Evolutionary conservation across 1,284 basidiomycete species (phyloP).

Genomic region (Cutaneotrichosporon sp.): DNA sequence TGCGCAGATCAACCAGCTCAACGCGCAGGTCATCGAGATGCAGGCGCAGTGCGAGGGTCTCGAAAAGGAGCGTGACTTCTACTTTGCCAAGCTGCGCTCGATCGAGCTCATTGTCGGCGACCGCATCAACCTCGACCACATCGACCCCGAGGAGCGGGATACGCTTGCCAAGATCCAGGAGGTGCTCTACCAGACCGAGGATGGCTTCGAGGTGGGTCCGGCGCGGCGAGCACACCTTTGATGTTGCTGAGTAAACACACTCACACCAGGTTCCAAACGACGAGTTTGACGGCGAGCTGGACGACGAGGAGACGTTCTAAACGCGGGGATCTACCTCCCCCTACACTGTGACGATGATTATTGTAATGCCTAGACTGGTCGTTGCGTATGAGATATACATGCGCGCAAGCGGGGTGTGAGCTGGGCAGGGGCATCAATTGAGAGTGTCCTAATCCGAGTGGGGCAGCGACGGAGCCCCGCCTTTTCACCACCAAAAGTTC

Average conservation of each 20-base stretch:
- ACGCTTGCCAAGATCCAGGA: conserved; percentile 83
- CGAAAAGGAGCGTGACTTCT: conserved; percentile 96
- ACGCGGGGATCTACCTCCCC: neutral
- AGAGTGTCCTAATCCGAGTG: neutral
- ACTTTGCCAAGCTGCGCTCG: conserved; percentile 95
- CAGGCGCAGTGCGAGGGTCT: conserved; percentile 78
- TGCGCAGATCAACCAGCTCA: conserved; percentile 30
- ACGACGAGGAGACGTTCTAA: conserved; percentile 30
- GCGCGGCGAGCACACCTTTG: neutral
- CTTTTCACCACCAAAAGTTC: neutral
- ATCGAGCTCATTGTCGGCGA: conserved; percentile 91
- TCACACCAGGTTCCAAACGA: conserved; percentile 59
- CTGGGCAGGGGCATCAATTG: no score
- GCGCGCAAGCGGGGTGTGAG: no score
- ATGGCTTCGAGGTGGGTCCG: conserved; percentile 69
- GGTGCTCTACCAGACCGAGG: conserved; percentile 94
- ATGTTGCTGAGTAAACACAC: neutral
- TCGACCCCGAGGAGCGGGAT: conserved; percentile 64
- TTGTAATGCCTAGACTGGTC: conserved; percentile 6
- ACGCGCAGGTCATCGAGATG: conserved; percentile 77
- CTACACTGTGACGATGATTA: conserved; percentile 1
- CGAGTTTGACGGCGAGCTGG: conserved; percentile 18
- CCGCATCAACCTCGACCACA: conserved; percentile 65
- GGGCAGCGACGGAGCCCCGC: neutral
- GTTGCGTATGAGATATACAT: neutral